A percentile compares a stretch with the other conserved stretches of the same genome.
phyloP scores from a whole-genome alignment of 2,329 filamentous ascomycete species.

The Elsinoe ampelina region DNA sequence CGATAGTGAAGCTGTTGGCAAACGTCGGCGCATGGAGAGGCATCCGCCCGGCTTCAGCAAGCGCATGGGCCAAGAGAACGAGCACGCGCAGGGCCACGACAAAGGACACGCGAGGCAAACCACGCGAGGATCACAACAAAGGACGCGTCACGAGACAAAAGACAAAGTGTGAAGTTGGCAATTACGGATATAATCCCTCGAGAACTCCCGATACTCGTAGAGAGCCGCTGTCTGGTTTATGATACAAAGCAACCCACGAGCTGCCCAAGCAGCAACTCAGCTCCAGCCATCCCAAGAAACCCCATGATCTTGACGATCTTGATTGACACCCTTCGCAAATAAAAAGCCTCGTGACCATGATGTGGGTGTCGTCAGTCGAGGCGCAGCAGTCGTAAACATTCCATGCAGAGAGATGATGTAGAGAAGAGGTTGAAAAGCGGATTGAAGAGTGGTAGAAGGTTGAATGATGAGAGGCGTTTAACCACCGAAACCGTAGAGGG shows the following conservation, averaged over 20 bases:
- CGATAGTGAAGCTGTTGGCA: slow-evolving; percentile 3
- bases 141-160: slow-evolving; percentile 6
- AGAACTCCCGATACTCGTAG: slow-evolving; percentile 13
- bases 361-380: slow-evolving; percentile 11
- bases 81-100: not conserved
- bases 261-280: slow-evolving; percentile 11
- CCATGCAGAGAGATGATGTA: slow-evolving; percentile 24
- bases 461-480: slow-evolving; percentile 29
- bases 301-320: slow-evolving; percentile 23
- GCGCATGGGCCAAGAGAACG: not conserved
- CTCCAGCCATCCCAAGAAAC: slow-evolving; percentile 11
- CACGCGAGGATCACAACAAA: slow-evolving; percentile 11
- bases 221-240: slow-evolving; percentile 14
- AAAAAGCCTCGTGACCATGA: slow-evolving; percentile 4
- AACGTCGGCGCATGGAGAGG: not conserved
- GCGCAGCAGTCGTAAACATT: slow-evolving; percentile 24
- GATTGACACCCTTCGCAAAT: slow-evolving; percentile 15
- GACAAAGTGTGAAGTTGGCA: slow-evolving; percentile 6
- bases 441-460: slow-evolving; percentile 12
- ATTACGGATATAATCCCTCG: slow-evolving; percentile 14
- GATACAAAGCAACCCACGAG: slow-evolving; percentile 11
- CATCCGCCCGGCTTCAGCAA: not conserved
- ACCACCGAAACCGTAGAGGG: slow-evolving; percentile 61
- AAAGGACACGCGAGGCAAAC: not conserved
- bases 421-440: slow-evolving; percentile 16